These are phyloP conservation scores for Arachnomyces sp. DNA, from an alignment of 2,329 filamentous ascomycete species.

Conservation along the genomic window DNA sequence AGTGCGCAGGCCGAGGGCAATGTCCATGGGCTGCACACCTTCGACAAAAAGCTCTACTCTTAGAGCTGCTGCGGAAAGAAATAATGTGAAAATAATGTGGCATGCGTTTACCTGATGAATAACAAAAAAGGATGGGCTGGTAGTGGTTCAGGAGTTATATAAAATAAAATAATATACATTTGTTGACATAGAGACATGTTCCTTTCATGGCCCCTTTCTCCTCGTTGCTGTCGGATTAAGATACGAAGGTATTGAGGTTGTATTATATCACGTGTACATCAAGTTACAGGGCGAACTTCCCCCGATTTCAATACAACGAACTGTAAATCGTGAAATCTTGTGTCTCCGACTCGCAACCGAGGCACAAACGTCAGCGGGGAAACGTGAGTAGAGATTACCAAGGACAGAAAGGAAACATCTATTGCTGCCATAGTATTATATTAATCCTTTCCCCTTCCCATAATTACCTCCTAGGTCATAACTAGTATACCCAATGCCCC, in stretches of 20 bases:
- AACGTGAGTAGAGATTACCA: too few species aligned
- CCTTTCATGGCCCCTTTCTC: not conserved
- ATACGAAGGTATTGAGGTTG: too few species aligned
- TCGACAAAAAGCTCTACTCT: conserved; percentile 99
- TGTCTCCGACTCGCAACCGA: too few species aligned
- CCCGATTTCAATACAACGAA: conserved; percentile 27
- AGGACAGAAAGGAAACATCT: too few species aligned
- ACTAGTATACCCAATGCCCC: too few species aligned
- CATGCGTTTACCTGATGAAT: not conserved
- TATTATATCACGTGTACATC: too few species aligned
- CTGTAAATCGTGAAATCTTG: conserved; percentile 19
- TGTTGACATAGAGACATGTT: not conserved
- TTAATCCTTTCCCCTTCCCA: too few species aligned
- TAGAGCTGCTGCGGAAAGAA: conserved; percentile 36
- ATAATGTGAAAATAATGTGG: not conserved
- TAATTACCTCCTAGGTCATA: too few species aligned
- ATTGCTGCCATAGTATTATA: too few species aligned
- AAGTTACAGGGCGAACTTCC: too few species aligned
- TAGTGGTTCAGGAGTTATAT: conserved; percentile 1
- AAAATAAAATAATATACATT: not conserved
- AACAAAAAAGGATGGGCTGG: not conserved
- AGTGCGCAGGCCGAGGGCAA: conserved; percentile 95
- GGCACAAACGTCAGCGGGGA: too few species aligned
- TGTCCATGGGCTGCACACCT: conserved; percentile 92
- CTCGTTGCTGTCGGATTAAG: conserved; percentile 18